Evolutionary conservation across 1,139 yeast species (phyloP).

Genomic region (Eremothecium cymbalariae): DNA sequence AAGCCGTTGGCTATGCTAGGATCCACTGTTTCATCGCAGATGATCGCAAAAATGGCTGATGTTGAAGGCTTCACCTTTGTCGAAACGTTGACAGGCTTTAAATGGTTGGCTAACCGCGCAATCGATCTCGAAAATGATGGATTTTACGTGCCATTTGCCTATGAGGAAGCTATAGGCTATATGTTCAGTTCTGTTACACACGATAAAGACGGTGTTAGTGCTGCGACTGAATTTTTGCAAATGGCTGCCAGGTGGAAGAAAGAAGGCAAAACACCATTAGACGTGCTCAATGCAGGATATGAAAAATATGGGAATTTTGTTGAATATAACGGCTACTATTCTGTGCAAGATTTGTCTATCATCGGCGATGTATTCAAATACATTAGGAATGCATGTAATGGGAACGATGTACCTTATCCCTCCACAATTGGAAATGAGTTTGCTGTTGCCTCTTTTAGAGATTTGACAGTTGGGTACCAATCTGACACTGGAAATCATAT

Average conservation of each 20-base stretch:
- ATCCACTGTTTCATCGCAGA: constrained; percentile 87
- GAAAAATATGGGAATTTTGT: constrained; percentile 67
- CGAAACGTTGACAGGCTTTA: constrained; percentile 91
- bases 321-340: constrained; percentile 82
- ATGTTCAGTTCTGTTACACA: constrained; percentile 73
- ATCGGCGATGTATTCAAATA: constrained; percentile 47
- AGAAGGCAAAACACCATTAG: constrained; percentile 35
- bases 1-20: constrained; percentile 52
- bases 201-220: constrained; percentile 90
- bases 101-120: constrained; percentile 94
- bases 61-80: constrained; percentile 52
- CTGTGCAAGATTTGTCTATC: constrained; percentile 44
- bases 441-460: constrained; percentile 62
- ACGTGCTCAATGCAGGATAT: constrained; percentile 52
- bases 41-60: constrained; percentile 63
- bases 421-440: constrained; percentile 35
- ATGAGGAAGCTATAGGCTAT: constrained; percentile 93
- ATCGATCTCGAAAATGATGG: constrained; percentile 61
- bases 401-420: constrained; percentile 25
- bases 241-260: constrained; percentile 43
- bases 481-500: constrained; percentile 49
- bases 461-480: constrained; percentile 75
- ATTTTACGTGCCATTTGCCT: constrained; percentile 72
- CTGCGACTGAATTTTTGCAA: constrained; percentile 71
- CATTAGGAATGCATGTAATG: constrained; percentile 34